Base-by-base conservation (phyloP, 164 flowering plant genomes). In the Dillenia suffruticosa region DNA sequence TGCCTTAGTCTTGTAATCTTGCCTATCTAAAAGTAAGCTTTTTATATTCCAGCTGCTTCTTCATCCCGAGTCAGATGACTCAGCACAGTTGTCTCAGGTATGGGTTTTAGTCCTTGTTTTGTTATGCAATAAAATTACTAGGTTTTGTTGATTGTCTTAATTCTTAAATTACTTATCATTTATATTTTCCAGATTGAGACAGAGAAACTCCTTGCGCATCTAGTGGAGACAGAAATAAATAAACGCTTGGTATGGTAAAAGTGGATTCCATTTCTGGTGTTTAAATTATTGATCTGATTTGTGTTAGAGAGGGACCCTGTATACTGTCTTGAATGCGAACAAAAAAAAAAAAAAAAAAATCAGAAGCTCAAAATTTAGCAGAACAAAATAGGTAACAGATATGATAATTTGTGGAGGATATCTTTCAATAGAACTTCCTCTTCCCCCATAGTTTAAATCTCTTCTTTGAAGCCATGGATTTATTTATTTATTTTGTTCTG, bases 21-120 rank as follows among this genome's bases (percentile, higher is more conserved):
- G 32, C 40, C 51, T 11, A 50, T 61, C 61, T 70, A 51, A 73
- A 45, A 40, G 2, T 19, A 44, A 52, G 16, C 16, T 40, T 49
- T 54, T 52, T 58, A 3, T 73, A 60, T 44, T 54, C 55, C 79
- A 83, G 87, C 76, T 84, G 57, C 81, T 84, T 12, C 89, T 84
- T 17, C 79, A 66, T 50, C 86, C 86, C 8, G 98, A 94, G 70
- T 94, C 98, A 51, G 97, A 94, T 81, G 91, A 94, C 78, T 91
- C 98, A 61, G 98, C 98, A 9, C 98, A 94, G 76, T 65, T 94
- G 55, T 94, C 98, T 53, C 97, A 94, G 95, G 98, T 91, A 76
- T 52, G 14, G 22, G 12, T 50, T 51, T 44, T 57, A 55, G 19
- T 59, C 43, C 43, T 54, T 46, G 51, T 24, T 10, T 52, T 56